Evolutionary conservation across 305 asterid species (phyloP).

Genomic region (Euphrasia arctica): DNA sequence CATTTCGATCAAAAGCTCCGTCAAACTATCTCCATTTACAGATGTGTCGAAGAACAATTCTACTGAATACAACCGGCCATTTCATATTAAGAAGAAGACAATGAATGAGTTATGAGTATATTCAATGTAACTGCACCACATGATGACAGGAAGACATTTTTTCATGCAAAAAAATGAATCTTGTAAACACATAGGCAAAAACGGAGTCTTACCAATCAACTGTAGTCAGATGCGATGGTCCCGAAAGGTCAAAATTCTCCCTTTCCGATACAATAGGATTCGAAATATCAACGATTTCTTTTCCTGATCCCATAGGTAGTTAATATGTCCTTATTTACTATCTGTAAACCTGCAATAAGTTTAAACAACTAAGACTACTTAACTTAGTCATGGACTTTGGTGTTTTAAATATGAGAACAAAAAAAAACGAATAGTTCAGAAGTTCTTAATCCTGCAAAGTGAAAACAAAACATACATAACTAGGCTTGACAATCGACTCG

Average conservation of each 20-base stretch:
- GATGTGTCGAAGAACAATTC: background rate
- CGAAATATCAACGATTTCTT: conserved; percentile 42
- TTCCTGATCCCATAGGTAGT: conserved; percentile 41
- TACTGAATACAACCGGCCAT: background rate
- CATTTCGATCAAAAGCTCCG: background rate
- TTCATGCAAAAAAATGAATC: background rate
- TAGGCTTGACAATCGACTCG: background rate
- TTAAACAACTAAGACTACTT: background rate
- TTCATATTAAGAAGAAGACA: background rate
- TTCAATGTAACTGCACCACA: conserved; percentile 5
- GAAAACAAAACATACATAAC: background rate
- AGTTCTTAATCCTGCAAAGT: conserved; percentile 3
- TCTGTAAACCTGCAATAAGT: conserved; percentile 33
- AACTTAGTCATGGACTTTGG: conserved; percentile 5
- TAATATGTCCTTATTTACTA: conserved; percentile 14
- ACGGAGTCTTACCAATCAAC: conserved; percentile 60
- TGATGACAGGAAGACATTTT: background rate
- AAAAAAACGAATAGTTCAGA: background rate
- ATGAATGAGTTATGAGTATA: background rate
- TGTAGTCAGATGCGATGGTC: conserved; percentile 69
- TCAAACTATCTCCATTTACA: background rate
- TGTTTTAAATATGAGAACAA: background rate
- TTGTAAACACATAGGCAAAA: background rate
- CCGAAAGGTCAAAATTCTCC: conserved; percentile 61
- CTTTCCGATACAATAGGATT: conserved; percentile 65